These are phyloP conservation scores for Podospora sp. DNA, from an alignment of 495 filamentous ascomycete genomes.

Conservation along the genomic window DNA sequence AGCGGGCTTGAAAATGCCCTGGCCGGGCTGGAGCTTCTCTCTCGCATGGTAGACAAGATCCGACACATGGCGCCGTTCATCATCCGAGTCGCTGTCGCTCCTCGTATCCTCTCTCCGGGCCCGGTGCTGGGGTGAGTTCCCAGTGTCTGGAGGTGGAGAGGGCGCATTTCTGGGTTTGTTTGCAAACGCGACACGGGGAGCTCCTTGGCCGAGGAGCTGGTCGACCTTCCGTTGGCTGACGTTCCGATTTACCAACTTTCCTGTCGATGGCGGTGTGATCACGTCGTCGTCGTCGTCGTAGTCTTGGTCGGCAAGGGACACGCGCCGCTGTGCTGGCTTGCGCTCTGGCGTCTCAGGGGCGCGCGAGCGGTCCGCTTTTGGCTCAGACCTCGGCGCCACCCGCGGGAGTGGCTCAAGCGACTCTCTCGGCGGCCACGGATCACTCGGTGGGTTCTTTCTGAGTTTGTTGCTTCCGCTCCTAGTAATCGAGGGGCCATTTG, in stretches of 20 bases:
- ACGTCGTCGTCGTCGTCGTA: constrained; percentile 23
- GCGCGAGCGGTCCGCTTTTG: background rate
- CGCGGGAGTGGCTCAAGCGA: constrained; percentile 16
- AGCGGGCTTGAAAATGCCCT: constrained; percentile 49
- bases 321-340: constrained; percentile 5
- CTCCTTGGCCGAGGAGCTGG: constrained; percentile 31
- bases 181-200: constrained; percentile 13
- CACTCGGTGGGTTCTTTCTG: constrained; percentile 48
- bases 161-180: constrained; percentile 15
- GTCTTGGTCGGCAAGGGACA: constrained; percentile 4
- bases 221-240: constrained; percentile 35
- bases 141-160: constrained; percentile 11
- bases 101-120: constrained; percentile 23
- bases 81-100: constrained; percentile 26
- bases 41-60: constrained; percentile 47
- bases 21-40: constrained; percentile 44
- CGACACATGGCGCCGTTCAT: constrained; percentile 42
- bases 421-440: constrained; percentile 41
- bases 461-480: constrained; percentile 52
- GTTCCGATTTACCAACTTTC: constrained; percentile 27
- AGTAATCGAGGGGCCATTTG: constrained; percentile 34
- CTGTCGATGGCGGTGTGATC: constrained; percentile 15
- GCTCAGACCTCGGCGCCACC: background rate
- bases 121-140: constrained; percentile 13
- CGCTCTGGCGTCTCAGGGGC: constrained; percentile 11